Conservation (phyloP, 352 stramenopile species). For the Globisporangium paroecandrum region DNA sequence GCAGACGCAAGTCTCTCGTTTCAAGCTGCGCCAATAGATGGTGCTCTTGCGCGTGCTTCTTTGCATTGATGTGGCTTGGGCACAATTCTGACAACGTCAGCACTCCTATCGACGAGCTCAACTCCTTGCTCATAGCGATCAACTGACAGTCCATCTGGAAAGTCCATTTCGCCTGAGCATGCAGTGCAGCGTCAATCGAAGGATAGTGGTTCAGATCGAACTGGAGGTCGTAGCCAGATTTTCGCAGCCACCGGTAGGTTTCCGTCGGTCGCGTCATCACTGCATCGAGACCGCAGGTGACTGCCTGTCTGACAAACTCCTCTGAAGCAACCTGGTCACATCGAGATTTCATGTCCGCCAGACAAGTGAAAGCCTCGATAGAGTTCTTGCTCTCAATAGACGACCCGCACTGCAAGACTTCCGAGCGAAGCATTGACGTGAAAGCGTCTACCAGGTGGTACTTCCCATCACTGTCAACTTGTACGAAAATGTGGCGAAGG, state of each 20-base stretch:
- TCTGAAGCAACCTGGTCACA: conserved; percentile 9
- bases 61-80: conserved; percentile 47
- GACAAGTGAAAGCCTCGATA: conserved; percentile 27
- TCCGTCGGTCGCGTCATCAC: conserved; percentile 25
- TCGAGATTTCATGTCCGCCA: conserved; percentile 22
- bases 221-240: conserved; percentile 55
- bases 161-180: conserved; percentile 62
- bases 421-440: conserved; percentile 20
- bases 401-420: conserved; percentile 23
- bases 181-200: conserved; percentile 36
- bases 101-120: conserved; percentile 52
- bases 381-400: conserved; percentile 29
- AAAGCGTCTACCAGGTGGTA: conserved; percentile 4
- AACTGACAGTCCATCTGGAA: conserved; percentile 74
- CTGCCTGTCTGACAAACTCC: conserved; percentile 3
- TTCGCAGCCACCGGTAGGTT: conserved; percentile 46
- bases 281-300: conserved; percentile 13
- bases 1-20: conserved; percentile 53
- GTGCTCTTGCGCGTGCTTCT: conserved; percentile 29
- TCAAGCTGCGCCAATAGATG: conserved; percentile 38
- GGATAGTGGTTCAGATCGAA: conserved; percentile 48
- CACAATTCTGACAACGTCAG: conserved; percentile 61
- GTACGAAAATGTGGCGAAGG: conserved; percentile 27
- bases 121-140: conserved; percentile 36
- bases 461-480: conserved; percentile 11